A percentile compares a stretch with the other conserved stretches of the same genome.
Conservation (phyloP, 306 rosid species). For the Rubus parviflorus region DNA sequence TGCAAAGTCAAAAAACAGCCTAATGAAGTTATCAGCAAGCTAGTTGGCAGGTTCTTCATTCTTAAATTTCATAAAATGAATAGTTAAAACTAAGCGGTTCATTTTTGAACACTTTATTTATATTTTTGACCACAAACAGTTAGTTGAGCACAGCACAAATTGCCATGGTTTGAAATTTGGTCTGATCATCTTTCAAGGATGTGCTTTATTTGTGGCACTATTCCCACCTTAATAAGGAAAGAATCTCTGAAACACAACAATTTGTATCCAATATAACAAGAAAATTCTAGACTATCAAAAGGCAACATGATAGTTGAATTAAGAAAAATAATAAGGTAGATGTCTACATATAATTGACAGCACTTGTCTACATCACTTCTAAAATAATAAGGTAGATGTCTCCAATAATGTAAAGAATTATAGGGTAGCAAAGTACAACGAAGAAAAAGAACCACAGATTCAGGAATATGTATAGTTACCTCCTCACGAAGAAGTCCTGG, state of each 20-base stretch:
- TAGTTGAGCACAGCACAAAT: not conserved
- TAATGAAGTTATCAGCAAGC: slow-evolving; percentile 7
- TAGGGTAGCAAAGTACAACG: not conserved
- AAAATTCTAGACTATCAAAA: not conserved
- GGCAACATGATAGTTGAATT: not conserved
- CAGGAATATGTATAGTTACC: slow-evolving; percentile 43
- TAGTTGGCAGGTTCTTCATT: not conserved
- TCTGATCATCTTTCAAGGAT: not conserved
- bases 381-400: not conserved
- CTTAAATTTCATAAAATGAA: not conserved
- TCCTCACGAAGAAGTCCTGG: slow-evolving; percentile 99
- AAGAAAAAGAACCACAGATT: slow-evolving; percentile 13
- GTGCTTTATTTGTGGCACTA: not conserved
- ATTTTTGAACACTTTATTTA: too few relatives aligned
- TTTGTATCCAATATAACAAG: not conserved
- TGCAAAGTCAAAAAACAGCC: not conserved
- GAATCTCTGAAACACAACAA: not conserved
- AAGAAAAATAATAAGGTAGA: too few relatives aligned
- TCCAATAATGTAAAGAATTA: not conserved
- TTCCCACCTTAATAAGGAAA: not conserved
- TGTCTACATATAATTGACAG: too few relatives aligned
- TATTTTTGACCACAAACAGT: not conserved
- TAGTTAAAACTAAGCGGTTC: not conserved
- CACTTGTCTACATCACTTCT: too few relatives aligned
- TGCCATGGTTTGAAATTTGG: not conserved